These are phyloP conservation scores for Coffea eugenioides DNA, from an alignment of 257 asterid species.

Conservation along the genomic window DNA sequence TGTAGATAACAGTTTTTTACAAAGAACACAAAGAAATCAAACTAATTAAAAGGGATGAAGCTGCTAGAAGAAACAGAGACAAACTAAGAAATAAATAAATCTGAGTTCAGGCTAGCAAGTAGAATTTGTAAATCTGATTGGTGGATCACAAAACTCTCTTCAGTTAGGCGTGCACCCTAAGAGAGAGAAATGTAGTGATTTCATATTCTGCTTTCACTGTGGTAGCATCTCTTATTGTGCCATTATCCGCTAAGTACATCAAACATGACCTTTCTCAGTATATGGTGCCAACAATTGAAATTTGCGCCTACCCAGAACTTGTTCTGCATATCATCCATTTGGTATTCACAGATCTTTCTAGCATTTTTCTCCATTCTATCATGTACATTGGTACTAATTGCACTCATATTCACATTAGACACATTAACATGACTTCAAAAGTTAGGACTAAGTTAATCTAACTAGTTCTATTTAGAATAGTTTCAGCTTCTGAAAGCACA, in stretches of 20 bases:
- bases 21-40: neutral
- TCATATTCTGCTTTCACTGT: neutral
- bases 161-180: neutral
- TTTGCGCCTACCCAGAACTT: neutral
- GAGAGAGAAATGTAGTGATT: neutral
- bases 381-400: neutral
- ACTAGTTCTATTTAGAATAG: neutral
- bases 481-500: neutral
- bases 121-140: neutral
- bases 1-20: no score
- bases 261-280: neutral
- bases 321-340: neutral
- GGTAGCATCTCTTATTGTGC: neutral
- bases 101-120: neutral
- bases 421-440: neutral
- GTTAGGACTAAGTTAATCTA: neutral
- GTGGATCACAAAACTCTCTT: neutral
- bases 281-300: neutral
- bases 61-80: neutral
- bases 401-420: neutral
- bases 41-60: neutral
- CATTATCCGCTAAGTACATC: neutral
- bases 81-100: no score
- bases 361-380: neutral
- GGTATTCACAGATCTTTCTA: neutral